Evolutionary conservation across 805 yeast species (phyloP).

Genomic region (Candida ascalaphidarum): DNA sequence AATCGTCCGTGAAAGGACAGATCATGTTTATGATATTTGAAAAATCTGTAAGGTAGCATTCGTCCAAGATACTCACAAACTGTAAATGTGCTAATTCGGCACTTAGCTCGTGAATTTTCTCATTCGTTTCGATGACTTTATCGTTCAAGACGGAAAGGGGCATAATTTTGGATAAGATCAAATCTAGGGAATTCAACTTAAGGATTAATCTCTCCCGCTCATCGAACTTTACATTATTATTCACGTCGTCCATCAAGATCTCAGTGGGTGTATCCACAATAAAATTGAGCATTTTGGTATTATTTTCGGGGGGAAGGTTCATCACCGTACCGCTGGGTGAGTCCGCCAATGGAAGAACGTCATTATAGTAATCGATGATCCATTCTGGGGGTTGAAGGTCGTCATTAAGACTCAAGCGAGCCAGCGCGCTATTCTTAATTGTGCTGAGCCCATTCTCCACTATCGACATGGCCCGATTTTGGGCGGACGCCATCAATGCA

Average conservation of each 20-base stretch:
- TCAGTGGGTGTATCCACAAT: conserved; percentile 41
- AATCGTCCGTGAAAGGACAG: conserved; percentile 53
- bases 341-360: conserved; percentile 51
- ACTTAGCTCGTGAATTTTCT: conserved; percentile 24
- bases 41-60: conserved; percentile 49
- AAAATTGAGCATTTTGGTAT: conserved; percentile 27
- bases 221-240: conserved; percentile 13
- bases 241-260: conserved; percentile 25
- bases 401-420: conserved; percentile 32
- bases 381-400: conserved; percentile 81
- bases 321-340: conserved; percentile 31
- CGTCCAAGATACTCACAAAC: conserved; percentile 37
- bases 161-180: conserved; percentile 45
- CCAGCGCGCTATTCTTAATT: conserved; percentile 25
- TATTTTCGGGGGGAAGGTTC: conserved; percentile 25
- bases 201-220: conserved; percentile 34
- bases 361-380: conserved; percentile 58
- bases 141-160: conserved; percentile 31
- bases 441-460: conserved; percentile 22
- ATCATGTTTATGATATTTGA: conserved; percentile 64
- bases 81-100: conserved; percentile 35
- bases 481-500: conserved; percentile 15
- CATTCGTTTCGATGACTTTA: conserved; percentile 27
- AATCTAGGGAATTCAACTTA: conserved; percentile 52
- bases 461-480: conserved; percentile 16